phyloP scores from a whole-genome alignment of 202 grass and related monocot genomes.

The Setaria viridis region DNA sequence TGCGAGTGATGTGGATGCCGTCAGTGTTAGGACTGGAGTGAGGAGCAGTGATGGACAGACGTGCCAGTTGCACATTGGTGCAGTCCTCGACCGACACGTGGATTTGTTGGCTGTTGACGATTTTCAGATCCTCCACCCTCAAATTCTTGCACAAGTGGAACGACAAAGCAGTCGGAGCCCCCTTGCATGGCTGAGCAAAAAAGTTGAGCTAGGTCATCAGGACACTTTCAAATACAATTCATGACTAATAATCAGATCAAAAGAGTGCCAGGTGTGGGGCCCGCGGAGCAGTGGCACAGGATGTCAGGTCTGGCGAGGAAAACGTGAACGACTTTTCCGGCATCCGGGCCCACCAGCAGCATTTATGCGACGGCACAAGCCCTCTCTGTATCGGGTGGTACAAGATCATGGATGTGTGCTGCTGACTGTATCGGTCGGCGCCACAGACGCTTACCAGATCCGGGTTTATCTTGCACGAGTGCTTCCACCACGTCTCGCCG shows the following conservation, averaged over 20 bases:
- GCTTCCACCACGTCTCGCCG: conserved; percentile 64
- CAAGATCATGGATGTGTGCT: too few relatives aligned
- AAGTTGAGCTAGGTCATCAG: background rate
- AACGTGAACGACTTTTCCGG: conserved; percentile 19
- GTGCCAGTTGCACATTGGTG: conserved; percentile 25
- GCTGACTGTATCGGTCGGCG: too few relatives aligned
- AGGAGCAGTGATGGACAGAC: conserved; percentile 57
- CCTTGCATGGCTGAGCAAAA: conserved; percentile 63
- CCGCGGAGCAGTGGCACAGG: conserved; percentile 33
- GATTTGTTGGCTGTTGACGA: conserved; percentile 75
- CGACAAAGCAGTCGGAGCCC: conserved; percentile 63
- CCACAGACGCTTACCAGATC: conserved; percentile 8
- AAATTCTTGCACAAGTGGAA: conserved; percentile 62
- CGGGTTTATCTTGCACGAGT: conserved; percentile 73
- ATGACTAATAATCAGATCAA: background rate
- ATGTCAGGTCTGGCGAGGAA: conserved; percentile 37
- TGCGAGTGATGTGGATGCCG: conserved; percentile 67
- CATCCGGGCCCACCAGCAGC: background rate
- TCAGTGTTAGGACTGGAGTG: conserved; percentile 77
- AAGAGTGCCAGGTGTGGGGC: background rate
- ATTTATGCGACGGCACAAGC: conserved; percentile 32
- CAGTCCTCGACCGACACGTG: conserved; percentile 71
- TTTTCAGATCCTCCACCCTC: conserved; percentile 48
- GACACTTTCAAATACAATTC: background rate
- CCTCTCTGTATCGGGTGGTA: too few relatives aligned